Base-by-base conservation (phyloP, 2,329 filamentous ascomycete species). In the Colletotrichum chlorophyti region DNA sequence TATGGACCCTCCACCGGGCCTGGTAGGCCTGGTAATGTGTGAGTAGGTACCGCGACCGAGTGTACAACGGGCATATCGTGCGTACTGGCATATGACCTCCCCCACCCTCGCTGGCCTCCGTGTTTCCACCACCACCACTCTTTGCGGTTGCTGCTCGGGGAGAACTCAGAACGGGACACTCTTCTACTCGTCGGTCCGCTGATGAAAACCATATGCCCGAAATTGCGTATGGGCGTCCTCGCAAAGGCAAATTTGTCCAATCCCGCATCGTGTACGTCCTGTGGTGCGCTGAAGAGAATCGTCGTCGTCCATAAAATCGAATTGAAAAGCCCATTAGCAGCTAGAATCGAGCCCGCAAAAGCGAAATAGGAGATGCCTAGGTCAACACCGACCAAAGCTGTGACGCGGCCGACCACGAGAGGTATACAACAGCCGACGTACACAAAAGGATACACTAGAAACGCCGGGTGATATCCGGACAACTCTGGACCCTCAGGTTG, bases 401-500 rank as follows among this genome's bases (percentile, higher is more conserved):
- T 79, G 69, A 88, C 83, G 51, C 85, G 79, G 19, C 83, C 83
- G 0, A 82, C 76, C 11, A 84, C 84, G 1, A 88, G 73, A 0
- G 86, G 86, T 0, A 84, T 73, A 0, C 84, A 88, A 68, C 85
- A 85, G n/a, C 86, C 62, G 23, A 87, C 76, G 66, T 88, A 88
- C 60, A 87, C 82, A 53, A 86, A 64, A 0, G 86, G 86, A 62
- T 89, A 89, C 3, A 85, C 74, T 24, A 87, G 83, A 61, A 87
- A 81, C 27, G 79, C 72, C 11, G 57, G 57, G n/a, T 60, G 57
- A 8, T 60, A 60, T 1, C 51, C 57, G 9, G 38, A 57, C 6
- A 29, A 26, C 26, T n/a, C 27, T 26, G 6, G 51, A n/a, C 11
- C 31, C 6, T 34, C 48, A 7, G 12, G 19, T 15, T 19, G 7